A percentile compares a stretch with the other conserved stretches of the same genome.
These are phyloP conservation scores for Sistotremastrum suecicum DNA, from an alignment of 768 basidiomycete species.

Conservation along the genomic window DNA sequence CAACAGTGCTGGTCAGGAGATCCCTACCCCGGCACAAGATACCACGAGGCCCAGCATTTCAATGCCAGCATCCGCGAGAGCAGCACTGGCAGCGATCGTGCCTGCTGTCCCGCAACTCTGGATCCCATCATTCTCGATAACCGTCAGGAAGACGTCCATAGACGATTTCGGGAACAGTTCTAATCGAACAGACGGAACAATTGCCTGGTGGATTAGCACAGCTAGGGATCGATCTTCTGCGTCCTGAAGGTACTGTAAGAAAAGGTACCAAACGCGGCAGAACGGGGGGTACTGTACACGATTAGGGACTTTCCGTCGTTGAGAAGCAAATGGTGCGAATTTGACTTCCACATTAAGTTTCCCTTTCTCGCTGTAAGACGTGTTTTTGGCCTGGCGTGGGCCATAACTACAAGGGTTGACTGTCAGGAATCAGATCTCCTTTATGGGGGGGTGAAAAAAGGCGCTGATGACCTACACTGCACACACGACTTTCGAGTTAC, in stretches of 20 bases:
- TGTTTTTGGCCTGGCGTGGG: conserved; percentile 71
- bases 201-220: conserved; percentile 71
- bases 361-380: conserved; percentile 75
- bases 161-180: conserved; percentile 90
- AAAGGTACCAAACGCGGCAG: conserved; percentile 9
- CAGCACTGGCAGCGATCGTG: conserved; percentile 75
- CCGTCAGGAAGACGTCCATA: conserved; percentile 79
- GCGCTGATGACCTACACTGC: conserved; percentile 58
- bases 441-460: conserved; percentile 1
- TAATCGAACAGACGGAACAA: conserved; percentile 71
- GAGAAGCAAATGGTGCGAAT: conserved; percentile 87
- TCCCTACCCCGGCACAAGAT: conserved; percentile 64
- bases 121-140: conserved; percentile 88
- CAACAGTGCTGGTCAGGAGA: neutral
- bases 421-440: conserved; percentile 4
- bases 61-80: conserved; percentile 86
- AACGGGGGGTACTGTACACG: conserved; percentile 39
- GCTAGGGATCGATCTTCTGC: conserved; percentile 85
- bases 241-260: conserved; percentile 40
- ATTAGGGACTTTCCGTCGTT: conserved; percentile 64
- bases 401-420: conserved; percentile 42
- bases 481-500: conserved; percentile 85
- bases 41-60: conserved; percentile 82
- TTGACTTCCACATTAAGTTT: conserved; percentile 91
- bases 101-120: conserved; percentile 82